These are phyloP conservation scores for Nakataea oryzae DNA, from an alignment of 2,329 filamentous ascomycete species.

Conservation along the genomic window DNA sequence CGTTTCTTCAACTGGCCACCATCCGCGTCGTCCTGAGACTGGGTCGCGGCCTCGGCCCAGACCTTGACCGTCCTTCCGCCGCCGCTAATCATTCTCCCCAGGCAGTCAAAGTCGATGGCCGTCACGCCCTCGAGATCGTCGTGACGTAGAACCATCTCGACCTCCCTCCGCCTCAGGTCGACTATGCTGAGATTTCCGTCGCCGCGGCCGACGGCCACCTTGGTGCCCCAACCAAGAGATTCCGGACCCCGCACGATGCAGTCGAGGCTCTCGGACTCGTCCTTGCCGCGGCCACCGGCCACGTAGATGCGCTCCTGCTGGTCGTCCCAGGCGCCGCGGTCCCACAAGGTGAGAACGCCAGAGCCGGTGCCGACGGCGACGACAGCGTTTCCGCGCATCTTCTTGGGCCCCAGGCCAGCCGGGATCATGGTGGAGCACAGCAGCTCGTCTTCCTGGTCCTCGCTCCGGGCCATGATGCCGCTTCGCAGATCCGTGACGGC, in stretches of 20 bases:
- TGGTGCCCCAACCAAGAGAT: conserved; percentile 55
- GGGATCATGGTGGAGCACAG: conserved; percentile 71
- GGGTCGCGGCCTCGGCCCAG: conserved; percentile 63
- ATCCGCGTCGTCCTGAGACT: conserved; percentile 34
- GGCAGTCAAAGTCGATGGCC: conserved; percentile 72
- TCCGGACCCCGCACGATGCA: conserved; percentile 64
- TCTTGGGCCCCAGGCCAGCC: conserved; percentile 56
- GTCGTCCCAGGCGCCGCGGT: conserved; percentile 90
- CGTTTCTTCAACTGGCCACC: conserved; percentile 31
- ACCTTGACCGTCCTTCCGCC: conserved; percentile 82
- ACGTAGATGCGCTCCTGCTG: conserved; percentile 83
- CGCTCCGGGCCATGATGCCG: conserved; percentile 78
- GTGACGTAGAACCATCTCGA: conserved; percentile 60
- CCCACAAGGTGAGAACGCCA: conserved; percentile 86
- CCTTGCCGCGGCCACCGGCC: conserved; percentile 42
- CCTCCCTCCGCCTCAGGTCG: conserved; percentile 61
- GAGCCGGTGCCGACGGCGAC: conserved; percentile 65
- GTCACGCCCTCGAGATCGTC: conserved; percentile 83
- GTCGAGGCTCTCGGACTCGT: conserved; percentile 66
- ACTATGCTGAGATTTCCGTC: conserved; percentile 74
- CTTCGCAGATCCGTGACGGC: conserved; percentile 81
- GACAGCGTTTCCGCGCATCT: conserved; percentile 57
- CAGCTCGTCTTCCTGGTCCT: conserved; percentile 91
- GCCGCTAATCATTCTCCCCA: conserved; percentile 78
- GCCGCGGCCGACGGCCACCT: conserved; percentile 70